Conservation (phyloP, 1,284 basidiomycete genomes). For the Leucoagaricus sp. region DNA sequence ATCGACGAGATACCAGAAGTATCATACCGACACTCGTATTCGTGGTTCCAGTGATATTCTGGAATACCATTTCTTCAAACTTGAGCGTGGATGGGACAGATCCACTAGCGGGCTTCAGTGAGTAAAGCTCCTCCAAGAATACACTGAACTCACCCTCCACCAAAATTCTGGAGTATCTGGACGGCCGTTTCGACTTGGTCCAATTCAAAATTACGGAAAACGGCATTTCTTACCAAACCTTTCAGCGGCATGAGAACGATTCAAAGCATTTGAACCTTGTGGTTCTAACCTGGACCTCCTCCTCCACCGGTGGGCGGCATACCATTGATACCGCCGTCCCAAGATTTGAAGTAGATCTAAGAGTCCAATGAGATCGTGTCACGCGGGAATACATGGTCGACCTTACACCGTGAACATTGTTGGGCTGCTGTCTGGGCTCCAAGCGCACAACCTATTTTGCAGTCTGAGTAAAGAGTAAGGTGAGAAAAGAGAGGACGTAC, state of each 20-base stretch:
- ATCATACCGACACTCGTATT: slow-evolving; percentile 42
- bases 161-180: slow-evolving; percentile 55
- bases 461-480: slow-evolving; percentile 1
- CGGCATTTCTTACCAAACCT: slow-evolving; percentile 55
- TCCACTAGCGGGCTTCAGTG: slow-evolving; percentile 32
- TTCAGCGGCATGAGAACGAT: not conserved
- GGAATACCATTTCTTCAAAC: slow-evolving; percentile 50
- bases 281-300: slow-evolving; percentile 47
- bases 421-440: slow-evolving; percentile 49
- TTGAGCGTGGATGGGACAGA: slow-evolving; percentile 49
- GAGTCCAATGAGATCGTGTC: not conserved
- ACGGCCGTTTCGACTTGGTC: slow-evolving; percentile 48
- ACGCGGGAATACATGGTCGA: too few relatives aligned
- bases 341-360: slow-evolving; percentile 67
- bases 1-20: not conserved
- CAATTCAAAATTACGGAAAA: slow-evolving; percentile 45
- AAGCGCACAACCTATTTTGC: slow-evolving; percentile 45
- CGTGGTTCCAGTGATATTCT: slow-evolving; percentile 51
- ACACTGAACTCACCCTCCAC: slow-evolving; percentile 41
- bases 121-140: not conserved
- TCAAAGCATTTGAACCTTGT: not conserved
- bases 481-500: slow-evolving; percentile 24
- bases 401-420: slow-evolving; percentile 52
- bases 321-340: slow-evolving; percentile 57
- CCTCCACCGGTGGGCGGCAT: slow-evolving; percentile 65